These are phyloP conservation scores for Aurantiochytrium sp. DNA, from an alignment of 108 stramenopile genomes.

Conservation along the genomic window DNA sequence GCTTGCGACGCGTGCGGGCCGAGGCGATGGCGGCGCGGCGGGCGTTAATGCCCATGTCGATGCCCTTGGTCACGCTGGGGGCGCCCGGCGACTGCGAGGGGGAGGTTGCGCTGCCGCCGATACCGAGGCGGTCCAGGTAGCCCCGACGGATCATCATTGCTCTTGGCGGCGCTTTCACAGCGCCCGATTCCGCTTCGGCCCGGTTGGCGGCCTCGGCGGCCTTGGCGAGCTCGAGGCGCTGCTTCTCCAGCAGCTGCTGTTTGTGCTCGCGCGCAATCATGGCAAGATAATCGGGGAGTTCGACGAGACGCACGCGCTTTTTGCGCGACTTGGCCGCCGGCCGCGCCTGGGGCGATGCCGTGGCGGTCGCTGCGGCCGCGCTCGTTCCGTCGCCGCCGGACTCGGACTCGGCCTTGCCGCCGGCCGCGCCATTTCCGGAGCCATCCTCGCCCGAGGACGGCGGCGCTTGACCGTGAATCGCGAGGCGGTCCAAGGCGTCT, in stretches of 20 bases:
- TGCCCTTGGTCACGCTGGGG: neutral
- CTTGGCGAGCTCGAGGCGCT: neutral
- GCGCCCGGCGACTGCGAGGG: neutral
- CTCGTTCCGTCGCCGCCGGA: no score
- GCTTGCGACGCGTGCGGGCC: neutral
- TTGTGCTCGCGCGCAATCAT: slow-evolving; percentile 16
- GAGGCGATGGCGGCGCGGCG: slow-evolving; percentile 3
- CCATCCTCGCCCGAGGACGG: no score
- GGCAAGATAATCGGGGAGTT: neutral
- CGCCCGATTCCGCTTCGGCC: neutral
- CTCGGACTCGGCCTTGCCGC: no score
- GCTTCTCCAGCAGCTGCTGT: slow-evolving; percentile 13
- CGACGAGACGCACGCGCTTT: neutral
- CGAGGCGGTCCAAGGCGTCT: no score
- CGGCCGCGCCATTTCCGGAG: no score
- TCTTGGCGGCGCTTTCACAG: neutral
- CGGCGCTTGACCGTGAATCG: no score
- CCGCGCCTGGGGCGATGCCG: neutral
- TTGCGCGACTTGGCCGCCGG: neutral
- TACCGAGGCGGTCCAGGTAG: neutral
- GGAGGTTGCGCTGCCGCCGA: neutral
- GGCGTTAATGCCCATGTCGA: slow-evolving; percentile 24
- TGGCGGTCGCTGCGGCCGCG: neutral
- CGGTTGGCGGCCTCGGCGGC: neutral
- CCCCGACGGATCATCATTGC: neutral